Evolutionary conservation across 2,329 filamentous ascomycete species (phyloP).

Genomic region (Macrophomina pseudophaseolina): DNA sequence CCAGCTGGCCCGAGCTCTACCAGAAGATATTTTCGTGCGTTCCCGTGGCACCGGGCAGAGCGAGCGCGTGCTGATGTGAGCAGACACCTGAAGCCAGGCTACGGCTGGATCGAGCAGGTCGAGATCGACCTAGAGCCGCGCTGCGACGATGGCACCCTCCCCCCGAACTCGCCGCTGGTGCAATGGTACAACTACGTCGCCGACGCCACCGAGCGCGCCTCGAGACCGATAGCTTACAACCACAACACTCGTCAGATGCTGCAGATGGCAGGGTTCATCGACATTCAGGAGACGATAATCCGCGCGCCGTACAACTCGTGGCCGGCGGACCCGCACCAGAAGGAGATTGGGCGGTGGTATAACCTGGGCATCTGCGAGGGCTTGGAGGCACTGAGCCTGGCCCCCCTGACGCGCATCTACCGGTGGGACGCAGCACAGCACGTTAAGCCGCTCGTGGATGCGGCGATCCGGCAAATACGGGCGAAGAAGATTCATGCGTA

Average conservation of each 20-base stretch:
- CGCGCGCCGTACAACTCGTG: slow-evolving; percentile 76
- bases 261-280: slow-evolving; percentile 74
- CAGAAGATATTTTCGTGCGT: slow-evolving; percentile 69
- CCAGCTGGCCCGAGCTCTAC: slow-evolving; percentile 77
- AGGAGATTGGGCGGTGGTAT: slow-evolving; percentile 80
- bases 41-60: slow-evolving; percentile 1
- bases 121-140: slow-evolving; percentile 84
- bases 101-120: slow-evolving; percentile 81
- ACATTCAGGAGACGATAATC: slow-evolving; percentile 74
- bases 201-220: slow-evolving; percentile 68
- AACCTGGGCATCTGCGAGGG: slow-evolving; percentile 77
- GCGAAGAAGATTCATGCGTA: slow-evolving; percentile 72
- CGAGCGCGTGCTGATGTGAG: slow-evolving; percentile 3
- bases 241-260: slow-evolving; percentile 66
- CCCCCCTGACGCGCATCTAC: slow-evolving; percentile 71
- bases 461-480: slow-evolving; percentile 72
- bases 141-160: slow-evolving; percentile 69
- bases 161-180: slow-evolving; percentile 61
- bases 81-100: slow-evolving; percentile 77
- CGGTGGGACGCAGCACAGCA: slow-evolving; percentile 63
- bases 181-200: slow-evolving; percentile 74
- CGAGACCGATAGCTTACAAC: slow-evolving; percentile 70
- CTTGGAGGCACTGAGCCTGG: slow-evolving; percentile 73
- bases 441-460: slow-evolving; percentile 65
- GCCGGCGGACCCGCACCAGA: slow-evolving; percentile 67